Evolutionary conservation across 768 basidiomycete genomes (phyloP), one percentile per base, ranked within the genome.

Genomic region (Sistotremastrum suecicum): DNA sequence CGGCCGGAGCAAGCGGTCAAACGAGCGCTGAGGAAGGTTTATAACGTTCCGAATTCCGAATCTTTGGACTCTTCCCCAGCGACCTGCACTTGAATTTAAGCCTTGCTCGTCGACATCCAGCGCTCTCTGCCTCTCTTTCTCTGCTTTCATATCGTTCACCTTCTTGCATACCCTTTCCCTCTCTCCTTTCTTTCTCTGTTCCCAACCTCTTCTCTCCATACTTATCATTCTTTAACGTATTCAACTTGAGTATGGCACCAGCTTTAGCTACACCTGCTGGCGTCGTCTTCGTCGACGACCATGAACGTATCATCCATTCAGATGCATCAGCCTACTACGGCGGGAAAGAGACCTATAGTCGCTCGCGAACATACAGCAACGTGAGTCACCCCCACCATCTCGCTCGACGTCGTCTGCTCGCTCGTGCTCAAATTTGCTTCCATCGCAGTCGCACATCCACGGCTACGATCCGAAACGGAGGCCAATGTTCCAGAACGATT

Each of bases 261-360:
- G 56, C 71, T 32, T 60, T 83, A 43, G 68, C 62, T 50, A 82
- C 83, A 54, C 83, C 83, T 0, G 50, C 80, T 5, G 71, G 72
- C 45, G 73, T 81, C 43, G 68, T 66, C 48, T 84, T 85, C 54
- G 57, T 80, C 51, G 83, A 83, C 51, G 82, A 86, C 47, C 64
- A 65, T 12, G 58, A 64, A 12, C 61, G 63, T 30, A 56, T 69
- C 4, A 71, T 72, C 45, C 66, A 84, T 53, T 68, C 70, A 43
- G 88, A 92, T 45, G 78, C 88, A 6, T 71, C 78, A 28, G 74
- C 76, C 6, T 91, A 91, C 66, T 94, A 94, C 53, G 85, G 84
- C 38, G 78, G 80, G 12, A 73, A 71, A 39, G 83, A 94, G 57
- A 70, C 78, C 3, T 82, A 78, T 61, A 78, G 79, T 59, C 81